Conservation (phyloP, 305 asterid species). For the Solanum hybrid region DNA sequence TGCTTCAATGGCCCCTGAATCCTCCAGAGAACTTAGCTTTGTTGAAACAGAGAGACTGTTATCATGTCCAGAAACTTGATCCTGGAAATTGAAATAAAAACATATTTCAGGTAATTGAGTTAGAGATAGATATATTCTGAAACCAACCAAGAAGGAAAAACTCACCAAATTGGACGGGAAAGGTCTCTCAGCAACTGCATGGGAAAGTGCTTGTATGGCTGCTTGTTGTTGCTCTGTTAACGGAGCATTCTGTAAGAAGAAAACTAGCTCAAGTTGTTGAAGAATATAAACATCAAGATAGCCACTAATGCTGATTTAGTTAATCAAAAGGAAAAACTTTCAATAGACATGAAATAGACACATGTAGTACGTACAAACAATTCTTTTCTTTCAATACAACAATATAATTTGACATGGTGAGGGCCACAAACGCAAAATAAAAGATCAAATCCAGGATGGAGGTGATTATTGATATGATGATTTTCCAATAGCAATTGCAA, state of each 20-base stretch:
- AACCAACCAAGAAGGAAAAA: conserved; percentile 2
- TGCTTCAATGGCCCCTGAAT: conserved; percentile 56
- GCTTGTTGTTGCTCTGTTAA: conserved; percentile 93
- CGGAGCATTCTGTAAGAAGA: conserved; percentile 60
- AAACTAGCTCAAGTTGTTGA: background rate
- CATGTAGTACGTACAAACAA: background rate
- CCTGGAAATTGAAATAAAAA: conserved; percentile 42
- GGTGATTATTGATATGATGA: background rate
- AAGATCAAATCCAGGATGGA: background rate
- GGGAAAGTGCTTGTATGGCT: conserved; percentile 80
- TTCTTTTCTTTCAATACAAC: background rate
- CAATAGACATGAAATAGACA: background rate
- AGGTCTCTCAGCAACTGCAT: conserved; percentile 92
- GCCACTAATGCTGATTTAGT: background rate
- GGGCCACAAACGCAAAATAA: background rate
- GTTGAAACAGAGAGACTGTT: conserved; percentile 48
- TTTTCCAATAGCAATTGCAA: background rate
- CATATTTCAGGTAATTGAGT: background rate
- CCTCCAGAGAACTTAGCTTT: conserved; percentile 49
- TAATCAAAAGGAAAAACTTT: background rate
- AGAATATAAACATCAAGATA: background rate
- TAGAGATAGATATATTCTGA: background rate
- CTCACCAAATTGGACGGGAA: conserved; percentile 73
- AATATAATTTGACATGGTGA: background rate
- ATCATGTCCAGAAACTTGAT: conserved; percentile 46